A percentile compares a stretch with the other conserved stretches of the same genome.
Evolutionary conservation across 2,329 filamentous ascomycete species (phyloP).

Genomic region (Macrophomina phaseolina): DNA sequence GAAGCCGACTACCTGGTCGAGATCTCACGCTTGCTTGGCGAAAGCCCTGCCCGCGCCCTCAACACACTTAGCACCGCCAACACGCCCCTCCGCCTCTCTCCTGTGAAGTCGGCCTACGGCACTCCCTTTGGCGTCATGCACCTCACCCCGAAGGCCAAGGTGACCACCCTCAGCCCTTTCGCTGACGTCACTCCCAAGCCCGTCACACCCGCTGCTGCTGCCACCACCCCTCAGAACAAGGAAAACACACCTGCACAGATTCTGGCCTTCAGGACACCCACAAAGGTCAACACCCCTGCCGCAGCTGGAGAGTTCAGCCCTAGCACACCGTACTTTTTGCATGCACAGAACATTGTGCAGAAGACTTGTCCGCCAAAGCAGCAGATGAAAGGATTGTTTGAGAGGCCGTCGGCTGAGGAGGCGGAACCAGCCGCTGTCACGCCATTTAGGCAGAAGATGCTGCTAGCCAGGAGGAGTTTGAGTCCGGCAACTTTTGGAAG

Average conservation of each 20-base stretch:
- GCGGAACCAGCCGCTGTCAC: slow-evolving; percentile 5
- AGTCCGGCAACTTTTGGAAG: slow-evolving; percentile 18
- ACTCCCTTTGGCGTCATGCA: slow-evolving; percentile 30
- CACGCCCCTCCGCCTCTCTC: slow-evolving; percentile 35
- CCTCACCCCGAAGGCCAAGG: slow-evolving; percentile 34
- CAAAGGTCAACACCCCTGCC: slow-evolving; percentile 39
- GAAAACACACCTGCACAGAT: slow-evolving; percentile 26
- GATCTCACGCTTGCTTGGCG: slow-evolving; percentile 29
- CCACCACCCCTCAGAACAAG: slow-evolving; percentile 17
- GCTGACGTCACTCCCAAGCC: slow-evolving; percentile 29
- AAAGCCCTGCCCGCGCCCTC: slow-evolving; percentile 31
- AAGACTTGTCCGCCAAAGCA: slow-evolving; percentile 63
- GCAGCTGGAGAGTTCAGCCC: slow-evolving; percentile 38
- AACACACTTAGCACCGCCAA: slow-evolving; percentile 27
- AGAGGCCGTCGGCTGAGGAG: background rate
- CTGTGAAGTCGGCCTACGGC: slow-evolving; percentile 34
- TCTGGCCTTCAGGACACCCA: slow-evolving; percentile 29
- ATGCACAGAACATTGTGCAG: slow-evolving; percentile 52
- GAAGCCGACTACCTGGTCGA: slow-evolving; percentile 42
- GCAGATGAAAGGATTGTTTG: slow-evolving; percentile 28
- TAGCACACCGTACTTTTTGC: slow-evolving; percentile 54
- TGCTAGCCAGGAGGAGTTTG: slow-evolving; percentile 31
- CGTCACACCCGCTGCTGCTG: background rate
- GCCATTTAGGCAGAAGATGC: slow-evolving; percentile 35
- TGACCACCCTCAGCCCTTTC: slow-evolving; percentile 35